phyloP scores from a whole-genome alignment of 2,329 filamentous ascomycete species.

The Keithomyces neogunnii region DNA sequence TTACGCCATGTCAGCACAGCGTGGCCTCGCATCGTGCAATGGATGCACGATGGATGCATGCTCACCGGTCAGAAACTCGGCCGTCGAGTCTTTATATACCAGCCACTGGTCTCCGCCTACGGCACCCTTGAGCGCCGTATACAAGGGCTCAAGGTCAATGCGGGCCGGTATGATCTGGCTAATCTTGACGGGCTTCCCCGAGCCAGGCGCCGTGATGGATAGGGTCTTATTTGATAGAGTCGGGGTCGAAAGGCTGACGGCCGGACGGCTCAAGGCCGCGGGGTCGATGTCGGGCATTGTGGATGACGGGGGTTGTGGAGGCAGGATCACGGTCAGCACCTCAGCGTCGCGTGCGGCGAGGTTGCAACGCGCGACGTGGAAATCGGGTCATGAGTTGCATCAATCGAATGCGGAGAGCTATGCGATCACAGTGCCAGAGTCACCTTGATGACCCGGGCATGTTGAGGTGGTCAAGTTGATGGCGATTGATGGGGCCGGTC shows the following conservation, averaged over 20 bases:
- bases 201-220: constrained; percentile 39
- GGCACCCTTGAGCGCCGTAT: constrained; percentile 50
- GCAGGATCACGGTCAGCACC: neutral
- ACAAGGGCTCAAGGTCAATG: constrained; percentile 59
- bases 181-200: constrained; percentile 46
- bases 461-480: constrained; percentile 31
- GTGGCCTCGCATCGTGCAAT: neutral
- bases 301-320: constrained; percentile 13
- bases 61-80: constrained; percentile 55
- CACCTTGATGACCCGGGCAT: constrained; percentile 37
- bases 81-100: constrained; percentile 53
- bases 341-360: constrained; percentile 37
- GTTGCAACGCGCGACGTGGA: constrained; percentile 36
- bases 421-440: constrained; percentile 33
- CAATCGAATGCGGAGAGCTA: constrained; percentile 23
- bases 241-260: constrained; percentile 49
- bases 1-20: constrained; percentile 18
- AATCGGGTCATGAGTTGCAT: constrained; percentile 35
- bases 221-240: constrained; percentile 50
- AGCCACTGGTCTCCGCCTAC: constrained; percentile 56
- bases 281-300: constrained; percentile 64
- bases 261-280: constrained; percentile 56
- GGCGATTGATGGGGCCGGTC: constrained; percentile 19
- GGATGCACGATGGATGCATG: neutral
- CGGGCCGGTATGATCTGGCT: constrained; percentile 56